Base-by-base conservation (phyloP, 495 filamentous ascomycete species). In the Penicillium samsonianum region DNA sequence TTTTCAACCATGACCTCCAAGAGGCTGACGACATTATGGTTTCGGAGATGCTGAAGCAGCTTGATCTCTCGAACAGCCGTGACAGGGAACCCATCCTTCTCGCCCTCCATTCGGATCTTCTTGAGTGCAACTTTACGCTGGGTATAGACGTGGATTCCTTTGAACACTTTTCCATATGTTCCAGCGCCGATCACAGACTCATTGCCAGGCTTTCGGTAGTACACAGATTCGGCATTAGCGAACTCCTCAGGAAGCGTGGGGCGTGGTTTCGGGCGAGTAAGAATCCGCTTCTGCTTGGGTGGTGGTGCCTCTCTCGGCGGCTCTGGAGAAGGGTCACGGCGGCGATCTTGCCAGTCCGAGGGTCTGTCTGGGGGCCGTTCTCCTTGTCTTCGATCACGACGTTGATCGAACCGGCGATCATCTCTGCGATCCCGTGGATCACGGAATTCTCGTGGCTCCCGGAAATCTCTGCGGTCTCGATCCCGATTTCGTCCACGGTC, bases 51-150 rank as follows among this genome's bases (percentile, higher is more conserved):
- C 66, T 96, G 91, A 9, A 99, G 86, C 16, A 99, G 76, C 71
- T 96, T 97, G 76, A 99, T 94, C 69, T 99, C 95, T 48, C 95
- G 86, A 28, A 98, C 90, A 0, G 95, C 95, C 0, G 95, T 99
- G 17, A 99, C 91, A 5, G 95, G 95, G 63, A 98, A 98, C 0
- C 95, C 95, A 75, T 99, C 95, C 61, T 91, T 86, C 75, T 99
- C 94, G 30, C 92, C 91, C 65, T 98, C 94, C 94, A 98, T 91
- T 17, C 89, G 80, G 73, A 98, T 86, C 74, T 91, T 89, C 76
- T 99, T 99, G 52, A 99, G 74, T 7, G 95, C 95, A 38, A 97
- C 95, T 57, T 90, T 84, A 30, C 86, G 84, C 63, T 92, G 87
- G 9, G 92, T 99, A 55, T 95, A 96, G 14, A 96, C 91, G 70